Evolutionary conservation across 2,329 filamentous ascomycete genomes (phyloP), one percentile per base, ranked within the genome.

Genomic region (Ceratocystis lukuohia): DNA sequence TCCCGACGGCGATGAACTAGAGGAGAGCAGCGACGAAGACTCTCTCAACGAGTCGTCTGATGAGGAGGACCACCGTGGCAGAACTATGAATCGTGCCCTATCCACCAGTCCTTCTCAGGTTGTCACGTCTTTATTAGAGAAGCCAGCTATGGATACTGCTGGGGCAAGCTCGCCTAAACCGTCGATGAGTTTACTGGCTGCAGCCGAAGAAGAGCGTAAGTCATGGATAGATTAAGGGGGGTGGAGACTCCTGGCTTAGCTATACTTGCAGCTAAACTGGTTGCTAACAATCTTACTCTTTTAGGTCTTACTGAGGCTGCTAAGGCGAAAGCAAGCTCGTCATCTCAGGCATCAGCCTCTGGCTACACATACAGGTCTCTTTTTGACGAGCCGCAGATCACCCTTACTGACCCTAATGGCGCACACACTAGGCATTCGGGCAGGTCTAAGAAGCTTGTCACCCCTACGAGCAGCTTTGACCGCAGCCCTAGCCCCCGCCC

Each of bases 381-480:
- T 1, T 78, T 89, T 17, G 79, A 81, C 48, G 87, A 89, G 62
- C 86, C 87, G 1, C 79, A 84, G 69, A 85, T 88, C 68, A 86
- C 82, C 6, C 75, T 88, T 37, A 89, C 84, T 0, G 81, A 79
- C 37, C 82, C 87, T 0, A 77, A 81, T 2, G 85, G 85, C 17
- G 84, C 88, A 28, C 62, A 62, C 28, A 62, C 57, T 7, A 65
- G 45, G 12, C 41, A 57, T 30, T 45, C 25, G 44, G 50, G 44
- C 44, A 68, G 75, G 64, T 77, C 71, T 69, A 86, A 84, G 72
- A 73, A 80, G 1, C 80, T 81, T 1, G 83, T 94, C 10, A 92
- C 95, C 73, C 92, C 92, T 0, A 84, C 85, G 65, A 96, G 89
- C 10, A 94, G 87, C 73, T 96, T 92, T 73, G 92, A 96, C 72